Evolutionary conservation across 2,329 filamentous ascomycete species (phyloP).

Genomic region (Pseudocercospora eumusae): DNA sequence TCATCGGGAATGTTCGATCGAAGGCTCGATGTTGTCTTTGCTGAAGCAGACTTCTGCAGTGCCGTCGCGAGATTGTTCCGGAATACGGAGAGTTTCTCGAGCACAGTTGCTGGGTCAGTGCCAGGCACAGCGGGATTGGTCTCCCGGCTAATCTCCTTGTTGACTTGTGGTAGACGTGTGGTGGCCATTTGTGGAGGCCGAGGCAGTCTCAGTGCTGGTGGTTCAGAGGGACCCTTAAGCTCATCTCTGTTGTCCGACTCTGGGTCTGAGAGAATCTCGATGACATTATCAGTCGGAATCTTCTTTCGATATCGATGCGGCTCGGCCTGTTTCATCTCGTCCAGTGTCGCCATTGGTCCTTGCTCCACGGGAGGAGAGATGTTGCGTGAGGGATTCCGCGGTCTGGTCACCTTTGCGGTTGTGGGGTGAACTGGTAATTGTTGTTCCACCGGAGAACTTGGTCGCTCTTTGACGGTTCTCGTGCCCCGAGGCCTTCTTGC

Average conservation of each 20-base stretch:
- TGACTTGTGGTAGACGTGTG: constrained; percentile 32
- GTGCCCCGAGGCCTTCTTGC: constrained; percentile 39
- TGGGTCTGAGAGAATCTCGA: constrained; percentile 42
- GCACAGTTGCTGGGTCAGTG: constrained; percentile 49
- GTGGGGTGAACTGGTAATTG: constrained; percentile 15
- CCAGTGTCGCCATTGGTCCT: constrained; percentile 37
- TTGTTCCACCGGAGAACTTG: constrained; percentile 31
- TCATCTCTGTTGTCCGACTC: constrained; percentile 34
- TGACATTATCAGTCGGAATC: constrained; percentile 34
- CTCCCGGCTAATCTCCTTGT: constrained; percentile 18
- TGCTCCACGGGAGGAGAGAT: constrained; percentile 29
- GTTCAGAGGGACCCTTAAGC: constrained; percentile 20
- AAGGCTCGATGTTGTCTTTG: constrained; percentile 27
- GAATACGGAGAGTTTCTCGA: constrained; percentile 48
- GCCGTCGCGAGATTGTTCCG: constrained; percentile 50
- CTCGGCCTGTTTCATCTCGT: constrained; percentile 37
- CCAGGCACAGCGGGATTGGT: constrained; percentile 37
- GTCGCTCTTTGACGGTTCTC: constrained; percentile 30
- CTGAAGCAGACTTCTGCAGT: constrained; percentile 40
- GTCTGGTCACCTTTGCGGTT: constrained; percentile 29
- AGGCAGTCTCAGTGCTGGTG: constrained; percentile 31
- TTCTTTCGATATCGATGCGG: constrained; percentile 35
- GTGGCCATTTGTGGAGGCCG: constrained; percentile 34
- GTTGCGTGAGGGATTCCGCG: constrained; percentile 23
- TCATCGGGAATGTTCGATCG: constrained; percentile 34